A percentile compares a stretch with the other conserved stretches of the same genome.
Conservation (phyloP, 106 monocot species). For the Allium cepa region DNA sequence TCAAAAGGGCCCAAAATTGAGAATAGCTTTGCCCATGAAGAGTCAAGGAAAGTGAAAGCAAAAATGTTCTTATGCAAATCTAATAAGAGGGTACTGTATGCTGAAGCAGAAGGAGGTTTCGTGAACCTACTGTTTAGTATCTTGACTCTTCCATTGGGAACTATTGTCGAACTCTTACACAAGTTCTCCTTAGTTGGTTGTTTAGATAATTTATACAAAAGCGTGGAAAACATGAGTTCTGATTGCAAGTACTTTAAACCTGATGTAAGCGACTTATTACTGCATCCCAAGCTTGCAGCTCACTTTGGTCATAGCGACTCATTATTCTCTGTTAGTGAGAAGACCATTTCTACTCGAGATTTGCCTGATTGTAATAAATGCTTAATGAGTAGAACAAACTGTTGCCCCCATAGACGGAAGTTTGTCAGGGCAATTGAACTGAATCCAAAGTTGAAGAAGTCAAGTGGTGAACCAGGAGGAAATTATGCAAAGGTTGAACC, state of each 20-base stretch:
- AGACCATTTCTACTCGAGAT: not conserved
- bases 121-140: constrained; percentile 2
- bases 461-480: too few species aligned
- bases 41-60: too few species aligned
- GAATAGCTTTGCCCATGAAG: too few species aligned
- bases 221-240: not conserved
- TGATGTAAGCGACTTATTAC: not conserved
- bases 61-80: not conserved
- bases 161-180: not conserved
- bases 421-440: too few species aligned
- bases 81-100: constrained; percentile 10
- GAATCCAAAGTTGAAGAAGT: too few species aligned
- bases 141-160: constrained; percentile 5
- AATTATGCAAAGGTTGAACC: too few species aligned
- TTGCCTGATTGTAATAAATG: not conserved
- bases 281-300: constrained; percentile 1
- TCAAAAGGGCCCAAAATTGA: too few species aligned
- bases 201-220: constrained; percentile 3
- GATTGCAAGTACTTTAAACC: not conserved
- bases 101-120: constrained; percentile 7
- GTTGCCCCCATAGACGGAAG: too few species aligned
- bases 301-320: not conserved
- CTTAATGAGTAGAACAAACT: too few species aligned
- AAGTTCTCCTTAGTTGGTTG: not conserved
- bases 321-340: not conserved